Percentiles rank a stretch among this genome's conserved stretches.
Conservation (phyloP, 2,329 filamentous ascomycete genomes). For the Fusarium haematococcum region DNA sequence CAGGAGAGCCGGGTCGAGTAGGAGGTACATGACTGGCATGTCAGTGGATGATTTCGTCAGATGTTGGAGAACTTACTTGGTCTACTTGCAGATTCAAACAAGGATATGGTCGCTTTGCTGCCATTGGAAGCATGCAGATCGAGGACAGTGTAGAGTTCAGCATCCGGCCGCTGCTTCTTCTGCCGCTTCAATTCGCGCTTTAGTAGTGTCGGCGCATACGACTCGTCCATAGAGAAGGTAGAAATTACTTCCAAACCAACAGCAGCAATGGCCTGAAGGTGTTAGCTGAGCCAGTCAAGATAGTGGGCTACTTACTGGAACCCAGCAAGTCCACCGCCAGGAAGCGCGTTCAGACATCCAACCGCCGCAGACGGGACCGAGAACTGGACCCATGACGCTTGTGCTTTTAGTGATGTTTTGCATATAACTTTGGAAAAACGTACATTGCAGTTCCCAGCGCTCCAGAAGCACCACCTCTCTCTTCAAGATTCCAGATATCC, state of each 20-base stretch:
- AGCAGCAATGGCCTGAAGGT: neutral
- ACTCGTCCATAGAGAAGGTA: neutral
- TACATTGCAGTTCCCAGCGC: neutral
- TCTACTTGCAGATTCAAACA: neutral
- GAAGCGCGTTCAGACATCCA: neutral
- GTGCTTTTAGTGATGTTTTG: neutral
- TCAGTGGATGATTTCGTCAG: neutral
- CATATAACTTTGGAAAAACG: neutral
- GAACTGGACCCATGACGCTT: neutral
- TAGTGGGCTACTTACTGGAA: neutral
- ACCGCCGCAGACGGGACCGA: neutral
- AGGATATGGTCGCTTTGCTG: neutral
- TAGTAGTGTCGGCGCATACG: neutral
- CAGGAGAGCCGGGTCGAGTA: neutral
- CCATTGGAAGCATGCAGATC: neutral
- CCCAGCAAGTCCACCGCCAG: neutral
- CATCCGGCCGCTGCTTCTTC: neutral
- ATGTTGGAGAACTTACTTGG: neutral
- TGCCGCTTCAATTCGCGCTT: neutral
- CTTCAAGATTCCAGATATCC: neutral
- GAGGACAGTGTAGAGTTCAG: neutral
- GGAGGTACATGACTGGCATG: neutral
- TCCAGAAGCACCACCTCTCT: neutral
- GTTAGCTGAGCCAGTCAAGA: neutral
- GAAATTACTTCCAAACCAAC: neutral